phyloP scores from a whole-genome alignment of 495 filamentous ascomycete species.

The Saxophila tyrrhenica region DNA sequence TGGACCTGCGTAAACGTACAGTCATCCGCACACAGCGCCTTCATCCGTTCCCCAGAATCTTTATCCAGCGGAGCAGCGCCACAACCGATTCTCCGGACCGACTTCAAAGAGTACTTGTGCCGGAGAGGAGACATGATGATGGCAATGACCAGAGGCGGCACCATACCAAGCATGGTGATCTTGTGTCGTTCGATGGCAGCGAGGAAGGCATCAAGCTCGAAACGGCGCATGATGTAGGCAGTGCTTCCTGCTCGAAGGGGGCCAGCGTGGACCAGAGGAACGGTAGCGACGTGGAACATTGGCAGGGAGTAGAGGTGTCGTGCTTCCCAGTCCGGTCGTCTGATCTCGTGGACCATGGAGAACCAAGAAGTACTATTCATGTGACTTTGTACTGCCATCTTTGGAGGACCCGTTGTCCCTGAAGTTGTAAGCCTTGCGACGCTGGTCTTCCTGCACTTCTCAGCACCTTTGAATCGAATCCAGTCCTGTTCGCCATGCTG shows the following conservation, averaged over 20 bases:
- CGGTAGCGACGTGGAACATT: slow-evolving; percentile 10
- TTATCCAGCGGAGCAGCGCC: slow-evolving; percentile 13
- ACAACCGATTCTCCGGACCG: neutral
- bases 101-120: slow-evolving; percentile 3
- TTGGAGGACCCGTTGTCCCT: slow-evolving; percentile 24
- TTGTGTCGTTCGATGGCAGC: slow-evolving; percentile 4
- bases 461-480: slow-evolving; percentile 16
- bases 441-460: neutral
- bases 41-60: slow-evolving; percentile 1
- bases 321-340: neutral
- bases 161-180: slow-evolving; percentile 7
- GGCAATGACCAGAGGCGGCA: slow-evolving; percentile 15
- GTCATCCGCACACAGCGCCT: slow-evolving; percentile 8
- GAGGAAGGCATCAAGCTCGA: slow-evolving; percentile 9
- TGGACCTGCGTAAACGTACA: slow-evolving; percentile 16
- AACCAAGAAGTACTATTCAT: slow-evolving; percentile 14
- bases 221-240: slow-evolving; percentile 16
- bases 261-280: neutral
- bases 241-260: slow-evolving; percentile 1
- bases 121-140: slow-evolving; percentile 15
- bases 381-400: slow-evolving; percentile 16
- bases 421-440: slow-evolving; percentile 2
- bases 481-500: slow-evolving; percentile 25
- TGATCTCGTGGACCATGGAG: neutral
- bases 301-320: slow-evolving; percentile 7